phyloP scores from a whole-genome alignment of 1,284 basidiomycete species.

The Microbotryomycetes sp. region DNA sequence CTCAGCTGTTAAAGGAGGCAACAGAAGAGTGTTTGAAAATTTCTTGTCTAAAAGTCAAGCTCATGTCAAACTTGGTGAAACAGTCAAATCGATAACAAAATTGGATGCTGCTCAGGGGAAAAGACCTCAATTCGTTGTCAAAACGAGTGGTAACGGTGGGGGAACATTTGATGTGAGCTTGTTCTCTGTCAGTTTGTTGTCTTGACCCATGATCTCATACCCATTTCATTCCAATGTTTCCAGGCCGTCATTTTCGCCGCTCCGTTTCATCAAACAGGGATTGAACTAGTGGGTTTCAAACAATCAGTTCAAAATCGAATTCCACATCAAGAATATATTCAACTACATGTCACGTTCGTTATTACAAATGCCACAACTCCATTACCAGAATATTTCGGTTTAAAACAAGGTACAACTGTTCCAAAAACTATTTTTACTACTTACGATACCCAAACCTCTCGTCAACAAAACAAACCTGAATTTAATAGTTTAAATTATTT shows the following conservation, averaged over 20 bases:
- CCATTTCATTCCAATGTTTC: conserved; percentile 47
- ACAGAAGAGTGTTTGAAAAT: conserved; percentile 75
- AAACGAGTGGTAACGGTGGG: conserved; percentile 18
- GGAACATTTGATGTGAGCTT: conserved; percentile 23
- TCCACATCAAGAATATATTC: conserved; percentile 66
- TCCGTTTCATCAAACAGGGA: conserved; percentile 58
- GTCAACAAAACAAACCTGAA: conserved; percentile 59
- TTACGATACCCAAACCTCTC: conserved; percentile 49
- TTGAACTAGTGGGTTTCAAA: conserved; percentile 40
- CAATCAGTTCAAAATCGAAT: conserved; percentile 49
- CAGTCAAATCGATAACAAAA: conserved; percentile 46
- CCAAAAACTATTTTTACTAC: conserved; percentile 71
- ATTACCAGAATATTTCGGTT: conserved; percentile 64
- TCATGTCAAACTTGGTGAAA: conserved; percentile 59
- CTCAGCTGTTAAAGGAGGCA: conserved; percentile 65
- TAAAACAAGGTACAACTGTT: conserved; percentile 48
- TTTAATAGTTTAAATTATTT: conserved; percentile 90
- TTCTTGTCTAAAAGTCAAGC: conserved; percentile 62
- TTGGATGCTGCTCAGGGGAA: conserved; percentile 11
- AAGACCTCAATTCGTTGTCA: conserved; percentile 34
- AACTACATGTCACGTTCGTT: conserved; percentile 81
- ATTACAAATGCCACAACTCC: conserved; percentile 63
- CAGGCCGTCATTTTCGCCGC: conserved; percentile 65
- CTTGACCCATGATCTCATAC: background rate
- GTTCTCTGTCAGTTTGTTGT: background rate